Base-by-base conservation (phyloP, 148 eudicot genomes). In the Nepenthes mirabilis region DNA sequence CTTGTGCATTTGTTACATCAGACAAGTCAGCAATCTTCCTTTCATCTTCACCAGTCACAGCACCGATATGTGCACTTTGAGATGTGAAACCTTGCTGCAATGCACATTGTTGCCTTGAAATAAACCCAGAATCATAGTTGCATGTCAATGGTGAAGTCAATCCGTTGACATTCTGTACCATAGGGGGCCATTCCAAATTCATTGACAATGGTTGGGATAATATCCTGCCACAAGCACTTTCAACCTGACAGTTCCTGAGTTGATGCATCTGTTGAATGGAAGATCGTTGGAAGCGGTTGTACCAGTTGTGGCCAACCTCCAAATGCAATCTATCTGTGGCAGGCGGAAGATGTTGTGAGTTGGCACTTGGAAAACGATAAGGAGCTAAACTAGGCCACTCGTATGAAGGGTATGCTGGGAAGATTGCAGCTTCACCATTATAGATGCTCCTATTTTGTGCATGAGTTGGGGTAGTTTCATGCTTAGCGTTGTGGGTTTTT, bases 241-340 rank as follows among this genome's bases (percentile, higher is more conserved):
- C 97, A 64, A 78, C 66, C 35, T 83, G 63, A 67, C 84, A 62
- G 66, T 74, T 86, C 43, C 88, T 74, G 57, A 74, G 65, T 56
- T 80, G 85, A 80, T 79, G 95, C 64, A 83, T 66, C 64, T 79
- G 65, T 52, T 71, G 85, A 45, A 91, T 60, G 36, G 82, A 73
- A 32, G 97, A 77, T 65, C 70, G 90, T 67, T 78, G 86, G 60
- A 83, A 80, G 65, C 75, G 82, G 68, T 76, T 87, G 66, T 79
- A 69, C 87, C 84, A 80, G 73, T 87, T 91, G 75, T 80, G 81
- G 68, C 94, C 90, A 65, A 91, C 97, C 71, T 91, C 97, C 64
- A 91, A 82, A 71, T 91, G 97, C 79, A 91, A 79, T 82, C 97
- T 82, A 61, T 91, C 97, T 60, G 97, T 85, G 47, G 97, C 80